Conservation (phyloP, 2,329 filamentous ascomycete species). For the Fusarium tanahbumbuense region DNA sequence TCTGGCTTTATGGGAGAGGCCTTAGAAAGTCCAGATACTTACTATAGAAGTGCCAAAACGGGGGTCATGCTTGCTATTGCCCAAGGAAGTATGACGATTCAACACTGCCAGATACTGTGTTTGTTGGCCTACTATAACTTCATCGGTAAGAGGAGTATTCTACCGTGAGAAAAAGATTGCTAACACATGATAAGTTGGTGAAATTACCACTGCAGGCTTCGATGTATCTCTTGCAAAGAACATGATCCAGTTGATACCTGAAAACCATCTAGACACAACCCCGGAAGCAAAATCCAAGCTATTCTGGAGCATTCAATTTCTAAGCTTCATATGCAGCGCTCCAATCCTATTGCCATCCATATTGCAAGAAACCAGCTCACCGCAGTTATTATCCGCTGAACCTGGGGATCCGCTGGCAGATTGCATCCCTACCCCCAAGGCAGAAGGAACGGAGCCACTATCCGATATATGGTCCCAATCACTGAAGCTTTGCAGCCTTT, state of each 20-base stretch:
- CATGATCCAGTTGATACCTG: neutral
- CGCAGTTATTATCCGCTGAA: neutral
- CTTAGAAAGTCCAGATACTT: constrained; percentile 4
- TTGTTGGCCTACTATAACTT: constrained; percentile 21
- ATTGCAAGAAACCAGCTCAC: neutral
- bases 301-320: constrained; percentile 17
- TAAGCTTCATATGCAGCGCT: neutral
- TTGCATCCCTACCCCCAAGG: neutral
- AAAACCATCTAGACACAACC: neutral
- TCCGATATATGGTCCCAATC: constrained; percentile 14
- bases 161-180: neutral
- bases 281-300: neutral
- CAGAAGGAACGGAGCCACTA: neutral
- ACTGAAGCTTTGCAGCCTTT: constrained; percentile 1
- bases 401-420: neutral
- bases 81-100: constrained; percentile 4
- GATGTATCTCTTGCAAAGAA: constrained; percentile 23
- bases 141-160: neutral
- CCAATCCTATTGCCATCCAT: neutral
- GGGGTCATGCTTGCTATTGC: constrained; percentile 23
- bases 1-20: fast-evolving
- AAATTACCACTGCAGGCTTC: constrained; percentile 18
- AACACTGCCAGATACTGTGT: constrained; percentile 12
- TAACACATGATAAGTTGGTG: constrained; percentile 1
- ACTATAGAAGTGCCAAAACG: constrained; percentile 4